Evolutionary conservation across 2,329 filamentous ascomycete genomes (phyloP).

Genomic region (Hirsutella thompsonii): DNA sequence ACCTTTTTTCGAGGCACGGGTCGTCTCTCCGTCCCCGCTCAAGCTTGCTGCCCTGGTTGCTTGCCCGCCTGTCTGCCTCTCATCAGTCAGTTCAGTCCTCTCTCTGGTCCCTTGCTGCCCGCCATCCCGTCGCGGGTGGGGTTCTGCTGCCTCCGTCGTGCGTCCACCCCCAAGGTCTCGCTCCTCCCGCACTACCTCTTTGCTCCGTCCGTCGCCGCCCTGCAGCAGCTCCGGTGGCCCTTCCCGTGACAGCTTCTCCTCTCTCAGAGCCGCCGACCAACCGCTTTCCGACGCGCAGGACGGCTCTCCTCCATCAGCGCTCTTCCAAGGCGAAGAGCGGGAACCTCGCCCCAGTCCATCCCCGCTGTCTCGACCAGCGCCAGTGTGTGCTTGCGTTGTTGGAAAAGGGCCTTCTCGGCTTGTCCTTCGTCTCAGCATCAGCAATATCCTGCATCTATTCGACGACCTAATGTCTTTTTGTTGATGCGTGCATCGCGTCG

Average conservation of each 20-base stretch:
- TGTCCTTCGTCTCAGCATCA: no score
- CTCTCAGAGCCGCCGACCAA: background rate
- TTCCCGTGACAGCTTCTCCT: constrained; percentile 1
- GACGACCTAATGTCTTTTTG: no score
- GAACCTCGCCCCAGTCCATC: no score
- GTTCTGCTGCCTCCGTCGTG: constrained; percentile 2
- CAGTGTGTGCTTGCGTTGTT: no score
- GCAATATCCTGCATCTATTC: no score
- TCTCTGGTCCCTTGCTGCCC: constrained; percentile 10
- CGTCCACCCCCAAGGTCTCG: constrained; percentile 4
- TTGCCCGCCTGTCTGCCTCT: constrained; percentile 10
- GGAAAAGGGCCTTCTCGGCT: no score
- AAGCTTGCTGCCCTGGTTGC: constrained; percentile 16
- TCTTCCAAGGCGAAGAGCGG: no score
- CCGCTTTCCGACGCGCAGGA: background rate
- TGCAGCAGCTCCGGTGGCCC: constrained; percentile 1
- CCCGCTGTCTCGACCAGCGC: no score
- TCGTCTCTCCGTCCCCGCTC: constrained; percentile 6
- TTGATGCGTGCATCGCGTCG: no score
- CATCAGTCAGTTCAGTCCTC: constrained; percentile 15
- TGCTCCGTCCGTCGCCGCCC: background rate
- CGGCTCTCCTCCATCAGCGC: no score
- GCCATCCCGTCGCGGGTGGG: constrained; percentile 9
- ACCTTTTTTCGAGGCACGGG: constrained; percentile 3
- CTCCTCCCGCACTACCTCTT: background rate